These are phyloP conservation scores for Phtheirospermum japonicum DNA, from an alignment of 257 asterid species.

Conservation along the genomic window DNA sequence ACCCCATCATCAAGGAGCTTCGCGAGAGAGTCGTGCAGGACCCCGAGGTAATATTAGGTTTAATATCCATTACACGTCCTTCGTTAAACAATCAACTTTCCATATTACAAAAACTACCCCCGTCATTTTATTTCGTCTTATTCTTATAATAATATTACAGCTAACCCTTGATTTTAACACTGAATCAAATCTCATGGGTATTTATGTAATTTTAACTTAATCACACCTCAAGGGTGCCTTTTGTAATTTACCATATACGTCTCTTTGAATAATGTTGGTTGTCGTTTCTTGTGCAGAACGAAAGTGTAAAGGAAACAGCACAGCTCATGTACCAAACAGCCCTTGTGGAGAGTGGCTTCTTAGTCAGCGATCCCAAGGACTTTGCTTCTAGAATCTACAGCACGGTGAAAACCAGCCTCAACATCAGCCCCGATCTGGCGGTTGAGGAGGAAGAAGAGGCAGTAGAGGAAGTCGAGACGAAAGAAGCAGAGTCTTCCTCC, in stretches of 20 bases:
- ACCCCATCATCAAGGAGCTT: slow-evolving; percentile 90
- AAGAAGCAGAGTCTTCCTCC: slow-evolving; percentile 40
- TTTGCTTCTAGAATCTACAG: slow-evolving; percentile 69
- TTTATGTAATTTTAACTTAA: too few species aligned
- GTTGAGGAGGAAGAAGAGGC: slow-evolving; percentile 87
- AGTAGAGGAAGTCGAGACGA: slow-evolving; percentile 45
- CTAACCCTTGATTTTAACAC: too few species aligned
- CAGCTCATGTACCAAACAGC: slow-evolving; percentile 88
- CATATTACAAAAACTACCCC: too few species aligned
- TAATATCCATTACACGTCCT: background rate
- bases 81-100: too few species aligned
- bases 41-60: slow-evolving; percentile 52
- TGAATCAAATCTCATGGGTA: background rate
- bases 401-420: slow-evolving; percentile 67
- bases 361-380: slow-evolving; percentile 74
- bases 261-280: background rate
- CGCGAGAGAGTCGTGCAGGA: slow-evolving; percentile 62
- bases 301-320: slow-evolving; percentile 65
- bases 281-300: slow-evolving; percentile 42
- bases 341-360: slow-evolving; percentile 84
- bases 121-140: too few species aligned
- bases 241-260: too few species aligned
- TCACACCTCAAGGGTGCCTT: too few species aligned
- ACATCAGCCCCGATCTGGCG: slow-evolving; percentile 62
- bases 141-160: too few species aligned